phyloP scores from a whole-genome alignment of 163 green algal species.

The Chlorella variabilis region DNA sequence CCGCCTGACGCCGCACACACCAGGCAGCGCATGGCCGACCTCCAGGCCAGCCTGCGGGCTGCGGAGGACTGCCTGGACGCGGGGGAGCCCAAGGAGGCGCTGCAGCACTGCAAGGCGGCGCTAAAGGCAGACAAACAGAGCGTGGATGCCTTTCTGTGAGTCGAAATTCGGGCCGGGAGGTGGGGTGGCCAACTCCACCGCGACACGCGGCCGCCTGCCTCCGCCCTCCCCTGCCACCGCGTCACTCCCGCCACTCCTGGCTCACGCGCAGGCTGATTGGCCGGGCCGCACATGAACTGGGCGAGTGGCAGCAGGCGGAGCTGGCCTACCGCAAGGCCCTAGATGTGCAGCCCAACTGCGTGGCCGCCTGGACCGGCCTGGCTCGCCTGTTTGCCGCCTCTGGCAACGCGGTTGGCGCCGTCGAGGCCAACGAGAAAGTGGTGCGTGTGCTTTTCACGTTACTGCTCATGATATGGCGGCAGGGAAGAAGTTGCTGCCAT shows the following conservation, averaged over 20 bases:
- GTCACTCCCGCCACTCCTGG: no score
- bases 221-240: no score
- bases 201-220: not conserved
- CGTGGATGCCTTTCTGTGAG: conserved; percentile 73
- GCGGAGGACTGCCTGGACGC: conserved; percentile 16
- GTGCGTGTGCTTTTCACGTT: conserved; percentile 44
- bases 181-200: not conserved
- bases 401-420: conserved; percentile 15
- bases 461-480: no score
- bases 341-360: conserved; percentile 49
- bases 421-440: conserved; percentile 50
- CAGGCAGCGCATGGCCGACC: conserved; percentile 29
- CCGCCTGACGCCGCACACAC: no score
- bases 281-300: conserved; percentile 68
- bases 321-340: conserved; percentile 43
- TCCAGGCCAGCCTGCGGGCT: conserved; percentile 3
- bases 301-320: conserved; percentile 54
- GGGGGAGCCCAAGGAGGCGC: conserved; percentile 50
- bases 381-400: conserved; percentile 64
- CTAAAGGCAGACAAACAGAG: conserved; percentile 60
- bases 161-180: no score
- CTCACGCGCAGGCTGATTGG: conserved; percentile 62
- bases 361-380: conserved; percentile 77
- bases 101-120: conserved; percentile 67
- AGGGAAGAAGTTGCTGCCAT: no score